Evolutionary conservation across 1,284 basidiomycete genomes (phyloP).

Genomic region (Cutaneotrichosporon mucoides): DNA sequence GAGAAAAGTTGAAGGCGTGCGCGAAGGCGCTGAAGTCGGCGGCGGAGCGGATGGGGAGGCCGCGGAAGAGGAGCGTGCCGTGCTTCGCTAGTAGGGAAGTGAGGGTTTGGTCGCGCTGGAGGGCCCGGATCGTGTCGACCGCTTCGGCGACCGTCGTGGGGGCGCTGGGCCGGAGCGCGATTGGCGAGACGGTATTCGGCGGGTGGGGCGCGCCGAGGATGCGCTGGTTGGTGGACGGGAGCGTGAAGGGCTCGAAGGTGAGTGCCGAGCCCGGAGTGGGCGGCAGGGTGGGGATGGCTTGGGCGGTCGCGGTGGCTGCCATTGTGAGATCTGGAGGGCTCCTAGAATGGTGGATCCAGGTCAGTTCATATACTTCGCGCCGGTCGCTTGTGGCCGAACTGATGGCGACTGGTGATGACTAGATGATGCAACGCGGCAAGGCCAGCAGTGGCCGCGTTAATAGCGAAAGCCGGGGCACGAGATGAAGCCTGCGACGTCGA

Average conservation of each 20-base stretch:
- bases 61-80: constrained; percentile 21
- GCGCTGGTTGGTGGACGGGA: constrained; percentile 72
- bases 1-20: constrained; percentile 12
- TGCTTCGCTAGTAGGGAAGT: constrained; percentile 12
- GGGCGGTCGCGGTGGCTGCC: constrained; percentile 1
- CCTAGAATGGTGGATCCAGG: no score
- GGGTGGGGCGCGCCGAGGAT: constrained; percentile 60
- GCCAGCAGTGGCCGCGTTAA: no score
- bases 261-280: not conserved
- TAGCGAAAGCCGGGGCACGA: no score
- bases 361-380: no score
- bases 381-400: no score
- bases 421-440: no score
- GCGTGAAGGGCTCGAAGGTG: constrained; percentile 16
- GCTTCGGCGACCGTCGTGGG: constrained; percentile 5
- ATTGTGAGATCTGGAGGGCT: not conserved
- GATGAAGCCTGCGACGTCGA: no score
- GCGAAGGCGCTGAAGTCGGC: constrained; percentile 12
- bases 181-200: constrained; percentile 2
- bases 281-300: not conserved
- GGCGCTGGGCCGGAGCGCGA: constrained; percentile 7
- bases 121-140: not conserved
- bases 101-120: constrained; percentile 5
- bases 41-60: constrained; percentile 1
- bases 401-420: constrained; percentile 3